phyloP scores from a whole-genome alignment of 768 basidiomycete species.

The Symmetrospora coprosmae region DNA sequence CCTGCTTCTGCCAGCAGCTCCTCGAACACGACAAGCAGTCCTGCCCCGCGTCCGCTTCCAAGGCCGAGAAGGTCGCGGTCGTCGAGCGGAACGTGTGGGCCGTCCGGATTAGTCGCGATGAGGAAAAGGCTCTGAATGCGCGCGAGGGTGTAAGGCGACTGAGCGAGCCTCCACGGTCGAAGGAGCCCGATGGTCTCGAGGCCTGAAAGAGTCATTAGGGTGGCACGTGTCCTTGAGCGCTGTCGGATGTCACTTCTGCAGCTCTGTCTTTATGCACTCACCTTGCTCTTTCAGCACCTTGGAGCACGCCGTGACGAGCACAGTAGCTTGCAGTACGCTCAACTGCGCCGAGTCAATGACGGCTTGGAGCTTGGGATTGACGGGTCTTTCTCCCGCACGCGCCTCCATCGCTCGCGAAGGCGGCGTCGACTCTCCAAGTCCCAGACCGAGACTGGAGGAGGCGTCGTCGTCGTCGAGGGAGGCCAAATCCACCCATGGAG shows the following conservation, averaged over 20 bases:
- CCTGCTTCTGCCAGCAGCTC: slow-evolving; percentile 8
- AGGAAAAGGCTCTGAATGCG: slow-evolving; percentile 6
- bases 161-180: slow-evolving; percentile 17
- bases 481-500: too few relatives aligned
- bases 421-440: too few relatives aligned
- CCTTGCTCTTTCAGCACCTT: slow-evolving; percentile 8
- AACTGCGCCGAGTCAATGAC: not conserved
- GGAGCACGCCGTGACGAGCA: slow-evolving; percentile 1
- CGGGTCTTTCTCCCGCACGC: too few relatives aligned
- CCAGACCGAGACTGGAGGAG: too few relatives aligned
- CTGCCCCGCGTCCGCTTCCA: not conserved
- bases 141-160: not conserved
- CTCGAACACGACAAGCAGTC: not conserved
- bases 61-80: slow-evolving; percentile 9
- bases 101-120: not conserved
- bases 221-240: slow-evolving; percentile 39
- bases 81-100: not conserved
- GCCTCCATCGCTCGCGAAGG: too few relatives aligned
- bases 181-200: slow-evolving; percentile 20
- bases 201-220: slow-evolving; percentile 44
- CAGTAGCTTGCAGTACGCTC: not conserved
- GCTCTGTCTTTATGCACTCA: not conserved
- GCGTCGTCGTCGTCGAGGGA: too few relatives aligned
- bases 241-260: not conserved
- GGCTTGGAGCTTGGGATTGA: not conserved